Base-by-base conservation (phyloP, 179 eudicot species). In the Beta macrorhiza region DNA sequence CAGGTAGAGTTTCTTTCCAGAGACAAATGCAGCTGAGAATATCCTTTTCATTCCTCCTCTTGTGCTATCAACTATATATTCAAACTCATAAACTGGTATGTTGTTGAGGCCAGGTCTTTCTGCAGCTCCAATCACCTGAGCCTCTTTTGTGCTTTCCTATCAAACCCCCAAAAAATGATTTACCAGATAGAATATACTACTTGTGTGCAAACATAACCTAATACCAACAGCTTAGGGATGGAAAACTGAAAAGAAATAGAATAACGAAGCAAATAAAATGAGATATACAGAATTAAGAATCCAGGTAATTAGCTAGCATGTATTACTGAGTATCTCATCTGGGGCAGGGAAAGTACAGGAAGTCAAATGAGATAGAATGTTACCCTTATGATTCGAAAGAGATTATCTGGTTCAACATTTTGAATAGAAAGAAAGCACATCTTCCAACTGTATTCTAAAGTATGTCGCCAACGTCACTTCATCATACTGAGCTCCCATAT, bases 111-210 rank as follows among this genome's bases (percentile, higher is more conserved):
- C 93, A 29, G 87, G 79, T 86, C 98, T 93, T 89, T 92, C 90
- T 3, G 87, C 75, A 44, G 85, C 89, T 62, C 89, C 84, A 57
- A 95, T 82, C 19, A 95, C 89, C 79, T 92, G 87, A 75, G 95
- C 97, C 17, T 85, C 91, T 82, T 92, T 93, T 32, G 98, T 95
- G 88, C 98, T 95, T 86, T 95, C 97, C 98, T 95, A 77, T 32
- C 29, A 55, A 29, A 47, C 12, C 32, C 83, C 16, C 22, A 77
- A 5, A 45, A 16, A 45, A 25, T 44, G 51, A 29, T 5, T 47
- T 55, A 25, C 75, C 55, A 73, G 8, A 14, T 81, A 0, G 37
- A 44, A 15, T 9, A 13, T 4, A 10, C 32, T 29, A 29, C 32
- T 29, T 29, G 32, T 47, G 51, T 47, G 13, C 16, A 58, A 14